A percentile compares a stretch with the other conserved stretches of the same genome.
Evolutionary conservation across 345 rosid genomes (phyloP).

Genomic region (Dovyalis caffra): DNA sequence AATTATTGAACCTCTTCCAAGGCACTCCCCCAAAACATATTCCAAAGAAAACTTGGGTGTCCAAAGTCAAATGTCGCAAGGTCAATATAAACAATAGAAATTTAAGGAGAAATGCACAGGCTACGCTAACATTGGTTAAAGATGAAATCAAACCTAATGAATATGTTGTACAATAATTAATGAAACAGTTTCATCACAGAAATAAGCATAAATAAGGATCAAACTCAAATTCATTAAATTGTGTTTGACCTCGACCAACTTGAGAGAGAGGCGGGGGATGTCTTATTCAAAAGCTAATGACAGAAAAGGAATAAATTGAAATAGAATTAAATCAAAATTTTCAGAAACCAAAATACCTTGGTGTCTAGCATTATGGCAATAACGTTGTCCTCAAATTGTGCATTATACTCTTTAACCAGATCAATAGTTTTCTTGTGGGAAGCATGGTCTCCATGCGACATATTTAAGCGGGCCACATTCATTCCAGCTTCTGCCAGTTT

Average conservation of each 20-base stretch:
- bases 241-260: not conserved
- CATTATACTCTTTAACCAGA: conserved; percentile 86
- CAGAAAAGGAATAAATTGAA: not conserved
- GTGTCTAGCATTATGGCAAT: conserved; percentile 93
- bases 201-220: not conserved
- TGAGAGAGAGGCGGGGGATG: no score
- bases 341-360: conserved; percentile 49
- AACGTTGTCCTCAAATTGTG: conserved; percentile 73
- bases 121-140: not conserved
- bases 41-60: not conserved
- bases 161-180: not conserved
- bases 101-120: not conserved
- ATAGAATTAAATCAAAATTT: not conserved
- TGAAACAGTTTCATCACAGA: not conserved
- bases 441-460: conserved; percentile 96
- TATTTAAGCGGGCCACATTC: conserved; percentile 94
- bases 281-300: no score
- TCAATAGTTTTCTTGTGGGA: conserved; percentile 87
- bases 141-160: not conserved
- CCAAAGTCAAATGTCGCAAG: not conserved
- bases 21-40: not conserved
- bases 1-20: not conserved
- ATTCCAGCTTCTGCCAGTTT: conserved; percentile 87
- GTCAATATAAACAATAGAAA: not conserved
- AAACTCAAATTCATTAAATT: not conserved